A percentile compares a stretch with the other conserved stretches of the same genome.
Conservation (phyloP, 73 alveolate species). For the Paramecium biaurelia region DNA sequence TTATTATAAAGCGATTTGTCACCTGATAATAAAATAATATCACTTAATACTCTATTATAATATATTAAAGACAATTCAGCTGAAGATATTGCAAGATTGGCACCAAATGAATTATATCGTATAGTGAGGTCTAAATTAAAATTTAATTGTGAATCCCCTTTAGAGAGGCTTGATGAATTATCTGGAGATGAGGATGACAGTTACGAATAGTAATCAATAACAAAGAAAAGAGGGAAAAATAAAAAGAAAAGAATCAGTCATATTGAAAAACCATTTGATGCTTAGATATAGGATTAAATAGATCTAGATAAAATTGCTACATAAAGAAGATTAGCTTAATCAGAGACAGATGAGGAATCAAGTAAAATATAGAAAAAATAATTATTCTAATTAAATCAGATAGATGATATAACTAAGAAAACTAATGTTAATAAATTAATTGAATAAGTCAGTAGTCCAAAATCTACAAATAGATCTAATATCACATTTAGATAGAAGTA, state of each 20-base stretch:
- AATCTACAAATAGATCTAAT: background rate
- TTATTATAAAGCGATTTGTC: background rate
- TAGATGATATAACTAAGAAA: background rate
- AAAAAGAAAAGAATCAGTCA: background rate
- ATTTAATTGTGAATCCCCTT: constrained; percentile 2
- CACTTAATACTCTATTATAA: background rate
- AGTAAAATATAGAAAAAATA: background rate
- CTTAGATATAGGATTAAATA: background rate
- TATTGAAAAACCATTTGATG: background rate
- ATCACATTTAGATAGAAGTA: background rate
- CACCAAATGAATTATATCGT: constrained; percentile 35
- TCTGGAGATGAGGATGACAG: constrained; percentile 2
- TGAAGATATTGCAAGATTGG: constrained; percentile 22
- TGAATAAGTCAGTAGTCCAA: background rate
- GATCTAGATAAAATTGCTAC: background rate
- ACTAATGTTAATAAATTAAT: background rate
- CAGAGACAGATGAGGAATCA: background rate
- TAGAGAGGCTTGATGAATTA: background rate
- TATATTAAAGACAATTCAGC: constrained; percentile 15
- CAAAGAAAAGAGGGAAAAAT: background rate
- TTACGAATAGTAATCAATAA: background rate
- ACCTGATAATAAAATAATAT: background rate
- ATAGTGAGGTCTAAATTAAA: background rate
- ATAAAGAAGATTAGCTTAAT: background rate
- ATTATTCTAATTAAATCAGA: background rate